These are phyloP conservation scores for Pleurotus salmoneostramineus DNA, from an alignment of 768 basidiomycete species.

Conservation along the genomic window DNA sequence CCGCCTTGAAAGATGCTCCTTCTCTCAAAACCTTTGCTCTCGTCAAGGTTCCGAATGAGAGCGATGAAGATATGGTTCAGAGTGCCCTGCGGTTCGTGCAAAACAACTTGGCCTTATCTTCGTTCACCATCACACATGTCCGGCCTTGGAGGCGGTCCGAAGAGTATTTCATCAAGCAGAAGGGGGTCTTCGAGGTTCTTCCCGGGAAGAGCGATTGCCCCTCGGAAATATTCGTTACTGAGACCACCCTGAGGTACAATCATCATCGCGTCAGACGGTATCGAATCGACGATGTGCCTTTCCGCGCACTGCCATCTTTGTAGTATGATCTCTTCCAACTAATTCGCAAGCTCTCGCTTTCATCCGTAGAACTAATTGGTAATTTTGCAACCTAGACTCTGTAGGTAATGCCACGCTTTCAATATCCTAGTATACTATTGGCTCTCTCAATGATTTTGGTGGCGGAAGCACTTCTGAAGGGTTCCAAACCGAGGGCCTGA, in stretches of 20 bases:
- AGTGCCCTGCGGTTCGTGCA: neutral
- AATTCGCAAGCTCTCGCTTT: neutral
- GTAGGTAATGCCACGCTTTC: neutral
- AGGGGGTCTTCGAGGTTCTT: neutral
- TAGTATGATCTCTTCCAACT: neutral
- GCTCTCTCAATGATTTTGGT: slow-evolving; percentile 25
- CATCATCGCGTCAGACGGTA: neutral
- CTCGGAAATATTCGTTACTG: neutral
- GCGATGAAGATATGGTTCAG: neutral
- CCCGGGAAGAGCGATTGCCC: neutral
- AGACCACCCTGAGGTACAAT: neutral
- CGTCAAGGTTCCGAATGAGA: neutral
- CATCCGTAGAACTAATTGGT: neutral
- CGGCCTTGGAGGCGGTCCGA: slow-evolving; percentile 3
- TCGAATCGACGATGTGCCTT: neutral
- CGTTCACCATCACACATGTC: slow-evolving; percentile 4
- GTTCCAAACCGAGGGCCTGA: slow-evolving; percentile 34
- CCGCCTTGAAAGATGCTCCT: neutral
- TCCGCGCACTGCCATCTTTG: neutral
- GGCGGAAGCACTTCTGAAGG: slow-evolving; percentile 28
- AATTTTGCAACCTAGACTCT: neutral
- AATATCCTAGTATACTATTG: neutral
- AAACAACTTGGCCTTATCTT: neutral
- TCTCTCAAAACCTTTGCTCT: neutral
- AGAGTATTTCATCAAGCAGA: slow-evolving; percentile 3